Base-by-base conservation (phyloP, 805 yeast species). In the Candida adriatica region DNA sequence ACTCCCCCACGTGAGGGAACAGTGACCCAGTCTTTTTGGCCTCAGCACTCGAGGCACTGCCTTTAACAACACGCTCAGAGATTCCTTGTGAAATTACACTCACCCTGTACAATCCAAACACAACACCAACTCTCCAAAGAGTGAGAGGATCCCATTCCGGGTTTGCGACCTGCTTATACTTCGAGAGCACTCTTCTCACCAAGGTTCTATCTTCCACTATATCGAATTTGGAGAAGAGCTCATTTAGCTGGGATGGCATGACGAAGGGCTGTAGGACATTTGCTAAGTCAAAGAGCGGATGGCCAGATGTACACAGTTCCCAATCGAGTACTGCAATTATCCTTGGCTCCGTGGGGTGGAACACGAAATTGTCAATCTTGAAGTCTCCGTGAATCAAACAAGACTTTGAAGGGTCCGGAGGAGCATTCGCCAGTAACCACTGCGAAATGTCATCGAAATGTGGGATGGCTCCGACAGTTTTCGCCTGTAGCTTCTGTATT, bases 291-390 rank as follows among this genome's bases (percentile, higher is more conserved):
- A 77, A 75, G 27, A 75, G 49, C 1, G 83, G 83, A 42, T 75
- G 79, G 0, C 83, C 83, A 35, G 71, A 58, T 0, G 82, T 75
- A 40, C 79, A 73, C 24, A 75, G 54, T 47, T 75, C 83, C 83
- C 83, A 75, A 46, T 75, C 82, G 25, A 75, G 56, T 3, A 75
- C 70, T 0, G 80, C 79, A 29, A 68, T 54, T 3, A 75, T 72
- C 26, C 51, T 49, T 14, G 66, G 65, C 27, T 64, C 61, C 1
- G 64, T 65, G 41, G 74, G 75, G 53, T 79, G 68, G 56, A 70
- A 69, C 20, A 81, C 66, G 41, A 80, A 60, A 57, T 80, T 65
- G 62, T 81, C 79, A 46, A 70, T 62, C 58, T 76, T 70, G 65
- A 69, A 67, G 58, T 77, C 76, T 26, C 88, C 83, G 42, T 75